Percentiles rank a stretch among this genome's conserved stretches.
phyloP scores from a whole-genome alignment of 768 basidiomycete species.

The Chalciporus pseudorubinellus region DNA sequence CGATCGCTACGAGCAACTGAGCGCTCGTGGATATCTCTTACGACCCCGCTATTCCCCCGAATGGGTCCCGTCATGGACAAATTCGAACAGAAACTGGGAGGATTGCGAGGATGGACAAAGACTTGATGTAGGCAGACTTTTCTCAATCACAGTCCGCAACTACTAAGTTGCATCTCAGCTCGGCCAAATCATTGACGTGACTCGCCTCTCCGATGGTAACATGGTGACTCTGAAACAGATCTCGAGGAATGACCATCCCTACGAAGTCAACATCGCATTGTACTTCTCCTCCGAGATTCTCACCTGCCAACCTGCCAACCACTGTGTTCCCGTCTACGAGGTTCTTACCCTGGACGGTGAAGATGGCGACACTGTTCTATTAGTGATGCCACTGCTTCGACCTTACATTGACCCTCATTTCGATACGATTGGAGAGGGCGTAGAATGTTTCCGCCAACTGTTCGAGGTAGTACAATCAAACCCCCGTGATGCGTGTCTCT shows the following conservation, averaged over 20 bases:
- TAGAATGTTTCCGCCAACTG: constrained; percentile 23
- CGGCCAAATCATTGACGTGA: constrained; percentile 26
- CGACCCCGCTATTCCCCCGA: constrained; percentile 33
- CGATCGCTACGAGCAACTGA: constrained; percentile 30
- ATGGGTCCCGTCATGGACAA: constrained; percentile 34
- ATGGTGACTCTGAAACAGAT: constrained; percentile 32
- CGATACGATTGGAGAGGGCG: constrained; percentile 23
- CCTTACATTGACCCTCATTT: constrained; percentile 19
- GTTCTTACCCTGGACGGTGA: constrained; percentile 9
- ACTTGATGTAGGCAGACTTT: constrained; percentile 6
- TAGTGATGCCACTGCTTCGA: constrained; percentile 27
- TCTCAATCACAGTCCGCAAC: background rate
- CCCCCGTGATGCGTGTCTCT: background rate
- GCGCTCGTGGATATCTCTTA: constrained; percentile 32
- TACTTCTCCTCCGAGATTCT: constrained; percentile 15
- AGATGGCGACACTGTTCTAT: constrained; percentile 19
- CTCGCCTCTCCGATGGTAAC: constrained; percentile 25
- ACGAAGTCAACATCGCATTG: constrained; percentile 23
- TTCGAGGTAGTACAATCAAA: constrained; percentile 17
- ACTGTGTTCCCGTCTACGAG: constrained; percentile 26
- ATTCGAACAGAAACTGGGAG: background rate
- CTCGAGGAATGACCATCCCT: background rate
- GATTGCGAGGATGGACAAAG: constrained; percentile 16
- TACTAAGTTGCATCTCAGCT: background rate
- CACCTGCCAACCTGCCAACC: constrained; percentile 15